Conservation (phyloP, 495 filamentous ascomycete species). For the Hypoxylon lienhwacheense region DNA sequence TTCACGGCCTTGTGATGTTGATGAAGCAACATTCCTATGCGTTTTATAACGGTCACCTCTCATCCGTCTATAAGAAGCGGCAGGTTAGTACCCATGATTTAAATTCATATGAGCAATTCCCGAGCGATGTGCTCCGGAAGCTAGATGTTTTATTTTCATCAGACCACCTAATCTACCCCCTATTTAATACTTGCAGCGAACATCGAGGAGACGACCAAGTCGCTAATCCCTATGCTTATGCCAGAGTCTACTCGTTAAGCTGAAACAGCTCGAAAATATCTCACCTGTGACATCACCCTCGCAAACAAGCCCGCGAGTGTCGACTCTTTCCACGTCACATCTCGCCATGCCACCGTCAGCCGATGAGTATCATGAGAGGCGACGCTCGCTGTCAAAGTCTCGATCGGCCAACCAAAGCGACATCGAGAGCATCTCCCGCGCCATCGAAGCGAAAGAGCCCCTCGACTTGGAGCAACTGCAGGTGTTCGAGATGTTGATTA, state of each 20-base stretch:
- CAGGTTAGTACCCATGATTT: slow-evolving; percentile 14
- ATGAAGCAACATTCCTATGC: slow-evolving; percentile 81
- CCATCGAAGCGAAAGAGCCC: slow-evolving; percentile 57
- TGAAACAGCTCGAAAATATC: slow-evolving; percentile 43
- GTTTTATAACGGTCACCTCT: slow-evolving; percentile 75
- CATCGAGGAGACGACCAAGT: neutral
- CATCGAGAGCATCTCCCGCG: slow-evolving; percentile 55
- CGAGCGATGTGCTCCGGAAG: neutral
- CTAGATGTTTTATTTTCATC: neutral
- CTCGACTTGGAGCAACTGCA: slow-evolving; percentile 62
- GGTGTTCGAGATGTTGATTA: slow-evolving; percentile 60
- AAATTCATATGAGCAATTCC: neutral
- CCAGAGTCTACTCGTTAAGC: slow-evolving; percentile 34
- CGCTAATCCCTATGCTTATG: neutral
- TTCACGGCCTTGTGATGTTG: slow-evolving; percentile 69
- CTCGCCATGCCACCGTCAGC: slow-evolving; percentile 44
- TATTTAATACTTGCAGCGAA: neutral
- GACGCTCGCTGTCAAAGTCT: slow-evolving; percentile 43
- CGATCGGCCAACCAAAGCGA: slow-evolving; percentile 46
- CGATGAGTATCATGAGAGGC: slow-evolving; percentile 46
- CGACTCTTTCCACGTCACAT: slow-evolving; percentile 43
- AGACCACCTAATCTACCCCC: neutral
- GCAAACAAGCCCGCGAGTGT: slow-evolving; percentile 36
- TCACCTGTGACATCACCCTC: slow-evolving; percentile 43
- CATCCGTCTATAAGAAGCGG: slow-evolving; percentile 57